These are phyloP conservation scores for Tulasnella sp. DNA, from an alignment of 768 basidiomycete species.

Conservation along the genomic window DNA sequence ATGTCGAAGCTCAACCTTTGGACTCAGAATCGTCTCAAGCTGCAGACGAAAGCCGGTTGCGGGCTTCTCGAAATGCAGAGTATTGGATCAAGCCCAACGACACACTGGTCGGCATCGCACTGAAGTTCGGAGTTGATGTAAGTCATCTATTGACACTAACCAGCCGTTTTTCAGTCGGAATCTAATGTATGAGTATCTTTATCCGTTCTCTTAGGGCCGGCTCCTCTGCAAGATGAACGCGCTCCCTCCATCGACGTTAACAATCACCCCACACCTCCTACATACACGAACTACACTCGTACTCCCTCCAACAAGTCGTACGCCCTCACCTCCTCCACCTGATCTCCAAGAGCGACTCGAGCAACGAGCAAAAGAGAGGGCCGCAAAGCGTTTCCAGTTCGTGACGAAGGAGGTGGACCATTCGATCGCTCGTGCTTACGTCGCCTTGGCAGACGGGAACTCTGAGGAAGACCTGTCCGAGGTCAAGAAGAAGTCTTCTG, in stretches of 20 bases:
- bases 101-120: slow-evolving; percentile 52
- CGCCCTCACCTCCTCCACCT: slow-evolving; percentile 19
- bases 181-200: background rate
- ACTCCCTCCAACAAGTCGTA: slow-evolving; percentile 35
- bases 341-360: slow-evolving; percentile 23
- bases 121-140: slow-evolving; percentile 52
- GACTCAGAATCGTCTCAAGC: background rate
- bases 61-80: background rate
- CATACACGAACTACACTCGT: slow-evolving; percentile 52
- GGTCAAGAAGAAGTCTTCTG: slow-evolving; percentile 21
- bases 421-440: slow-evolving; percentile 55
- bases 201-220: slow-evolving; percentile 32
- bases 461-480: slow-evolving; percentile 19
- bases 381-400: slow-evolving; percentile 48
- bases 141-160: slow-evolving; percentile 23
- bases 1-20: background rate
- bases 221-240: slow-evolving; percentile 55
- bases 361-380: slow-evolving; percentile 35
- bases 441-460: slow-evolving; percentile 44
- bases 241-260: slow-evolving; percentile 51
- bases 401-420: slow-evolving; percentile 61
- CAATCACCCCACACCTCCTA: slow-evolving; percentile 60
- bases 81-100: slow-evolving; percentile 48
- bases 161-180: background rate
- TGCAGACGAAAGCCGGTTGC: slow-evolving; percentile 12